Percentiles rank a stretch among this genome's conserved stretches.
Conservation (phyloP, 2,329 filamentous ascomycete genomes). For the Arthrobotrys iridis region DNA sequence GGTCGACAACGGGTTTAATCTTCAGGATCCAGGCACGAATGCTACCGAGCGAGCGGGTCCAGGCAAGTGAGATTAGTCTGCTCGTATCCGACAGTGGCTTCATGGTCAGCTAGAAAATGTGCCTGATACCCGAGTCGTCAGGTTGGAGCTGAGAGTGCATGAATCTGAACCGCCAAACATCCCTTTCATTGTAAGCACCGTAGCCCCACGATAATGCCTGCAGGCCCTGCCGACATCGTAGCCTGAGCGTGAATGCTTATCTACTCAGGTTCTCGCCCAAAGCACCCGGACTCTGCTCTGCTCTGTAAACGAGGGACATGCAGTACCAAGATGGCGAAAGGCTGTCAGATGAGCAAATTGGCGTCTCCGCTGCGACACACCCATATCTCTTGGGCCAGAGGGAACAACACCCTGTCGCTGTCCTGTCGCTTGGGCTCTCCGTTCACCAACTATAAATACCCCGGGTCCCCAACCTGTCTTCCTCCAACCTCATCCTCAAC, state of each 20-base stretch:
- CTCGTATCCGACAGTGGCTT: background rate
- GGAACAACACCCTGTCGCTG: constrained; percentile 49
- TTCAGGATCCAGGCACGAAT: constrained; percentile 9
- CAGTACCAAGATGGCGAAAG: constrained; percentile 23
- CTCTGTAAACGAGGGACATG: too few relatives aligned
- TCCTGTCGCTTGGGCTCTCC: constrained; percentile 21
- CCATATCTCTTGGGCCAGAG: constrained; percentile 1
- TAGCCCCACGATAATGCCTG: background rate
- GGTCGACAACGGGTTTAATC: background rate
- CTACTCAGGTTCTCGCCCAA: too few relatives aligned
- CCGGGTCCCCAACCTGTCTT: constrained; percentile 44
- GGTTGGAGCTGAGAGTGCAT: background rate
- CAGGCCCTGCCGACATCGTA: background rate
- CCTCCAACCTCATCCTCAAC: constrained; percentile 40
- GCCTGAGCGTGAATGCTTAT: background rate
- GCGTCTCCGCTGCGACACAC: constrained; percentile 11
- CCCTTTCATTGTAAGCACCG: background rate
- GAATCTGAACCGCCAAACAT: too few relatives aligned
- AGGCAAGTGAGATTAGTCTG: background rate
- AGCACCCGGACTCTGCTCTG: too few relatives aligned
- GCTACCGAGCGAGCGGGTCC: background rate
- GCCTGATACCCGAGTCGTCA: background rate
- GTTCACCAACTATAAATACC: constrained; percentile 52
- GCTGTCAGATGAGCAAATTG: constrained; percentile 53
- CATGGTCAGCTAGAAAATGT: constrained; percentile 1